Evolutionary conservation across 345 rosid species (phyloP), one percentile per base, ranked within the genome.

Genomic region (Eucalyptus virginea): DNA sequence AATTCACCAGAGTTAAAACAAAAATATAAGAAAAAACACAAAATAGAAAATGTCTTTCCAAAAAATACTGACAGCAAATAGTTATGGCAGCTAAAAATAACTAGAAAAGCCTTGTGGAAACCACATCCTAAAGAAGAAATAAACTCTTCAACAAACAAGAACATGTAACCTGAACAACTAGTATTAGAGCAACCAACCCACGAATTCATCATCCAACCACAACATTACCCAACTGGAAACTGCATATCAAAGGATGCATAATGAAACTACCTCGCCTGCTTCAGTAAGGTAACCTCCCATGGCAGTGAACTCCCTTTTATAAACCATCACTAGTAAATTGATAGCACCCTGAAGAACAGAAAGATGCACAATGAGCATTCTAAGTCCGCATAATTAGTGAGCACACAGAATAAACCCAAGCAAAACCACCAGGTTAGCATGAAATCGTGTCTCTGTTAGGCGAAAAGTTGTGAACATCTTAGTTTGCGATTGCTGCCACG

Each of bases 211-310:
- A 77, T 6, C 47, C 30, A 21, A 42, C 77, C 37, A 65, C 26
- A 65, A 87, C 72, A 40, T 77, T 40, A 77, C 28, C 47, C 85
- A 77, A 77, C 85, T 40, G 30, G 47, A 21, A 40, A 77, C 34
- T n/a, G 54, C 58, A 28, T 17, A 69, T 42, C 56, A 62, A 56
- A 51, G 44, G 44, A 87, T 83, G 50, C 30, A 89, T 23, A 80
- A 51, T 14, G 81, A 65, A 88, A 90, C 91, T 95, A 97, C 99
- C 99, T 98, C 99, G 94, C 99, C 99, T 89, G 98, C 97, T 92
- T 95, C 96, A 87, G 99, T 98, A 89, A 98, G 95, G 94, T 98
- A 98, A 91, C 99, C 99, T 91, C 99, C 99, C 95, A 98, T 96
- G 86, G 94, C 93, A 91, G 97, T 19, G 90, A 98, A 97, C 93